Conservation (phyloP, 2,329 filamentous ascomycete genomes). For the Diaporthe australafricana region DNA sequence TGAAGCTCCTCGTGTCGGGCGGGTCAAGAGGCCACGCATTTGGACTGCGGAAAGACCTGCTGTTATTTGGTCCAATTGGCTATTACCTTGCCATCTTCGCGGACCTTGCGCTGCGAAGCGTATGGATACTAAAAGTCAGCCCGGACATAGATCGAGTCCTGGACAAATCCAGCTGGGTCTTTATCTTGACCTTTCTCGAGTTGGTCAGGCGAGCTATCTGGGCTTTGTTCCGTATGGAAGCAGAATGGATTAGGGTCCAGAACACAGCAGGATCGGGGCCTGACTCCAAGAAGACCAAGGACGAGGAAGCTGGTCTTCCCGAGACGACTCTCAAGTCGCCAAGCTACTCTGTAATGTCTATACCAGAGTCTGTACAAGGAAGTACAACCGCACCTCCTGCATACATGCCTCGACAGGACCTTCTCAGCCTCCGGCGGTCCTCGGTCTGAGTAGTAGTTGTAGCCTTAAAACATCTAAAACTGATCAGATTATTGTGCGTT, state of each 20-base stretch:
- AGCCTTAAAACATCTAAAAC: not conserved
- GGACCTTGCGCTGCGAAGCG: not conserved
- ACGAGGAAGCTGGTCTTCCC: conserved; percentile 24
- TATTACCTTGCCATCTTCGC: conserved; percentile 3
- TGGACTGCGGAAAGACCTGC: not conserved
- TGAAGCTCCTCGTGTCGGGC: not conserved
- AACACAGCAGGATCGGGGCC: not conserved
- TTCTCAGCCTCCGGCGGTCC: not conserved
- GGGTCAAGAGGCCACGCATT: not conserved
- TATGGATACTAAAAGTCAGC: conserved; percentile 5
- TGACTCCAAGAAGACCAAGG: not conserved
- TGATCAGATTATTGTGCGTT: not conserved
- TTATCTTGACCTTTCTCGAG: not conserved
- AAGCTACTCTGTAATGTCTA: conserved; percentile 10
- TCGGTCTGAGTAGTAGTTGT: not conserved
- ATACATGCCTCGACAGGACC: not conserved
- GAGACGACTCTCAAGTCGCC: not conserved
- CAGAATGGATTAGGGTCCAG: conserved; percentile 8
- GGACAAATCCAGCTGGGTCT: conserved; percentile 8
- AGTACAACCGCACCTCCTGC: conserved; percentile 2
- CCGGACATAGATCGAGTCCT: conserved; percentile 5
- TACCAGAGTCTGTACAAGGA: not conserved
- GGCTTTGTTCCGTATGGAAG: conserved; percentile 12
- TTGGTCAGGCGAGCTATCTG: not conserved
- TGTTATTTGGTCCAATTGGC: not conserved